These are phyloP conservation scores for Monosiga brevicollis DNA, from an alignment of 78 protist species.

Conservation along the genomic window DNA sequence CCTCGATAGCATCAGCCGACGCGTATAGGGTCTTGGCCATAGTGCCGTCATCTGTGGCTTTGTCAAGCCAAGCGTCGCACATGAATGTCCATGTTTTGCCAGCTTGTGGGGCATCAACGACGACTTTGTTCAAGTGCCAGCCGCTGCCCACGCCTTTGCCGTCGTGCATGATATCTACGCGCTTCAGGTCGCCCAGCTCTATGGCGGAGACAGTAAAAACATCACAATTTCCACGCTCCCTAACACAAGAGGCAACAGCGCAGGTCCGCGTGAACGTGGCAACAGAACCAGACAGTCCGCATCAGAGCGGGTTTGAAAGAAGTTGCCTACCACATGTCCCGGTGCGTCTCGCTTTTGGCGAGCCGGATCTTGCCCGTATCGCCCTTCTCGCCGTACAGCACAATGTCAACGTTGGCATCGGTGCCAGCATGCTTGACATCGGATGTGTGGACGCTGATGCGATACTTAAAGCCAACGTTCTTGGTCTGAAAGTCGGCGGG, in stretches of 20 bases:
- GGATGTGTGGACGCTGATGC: neutral
- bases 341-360: neutral
- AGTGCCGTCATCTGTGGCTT: neutral
- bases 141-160: neutral
- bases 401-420: neutral
- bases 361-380: neutral
- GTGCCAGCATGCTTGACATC: neutral
- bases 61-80: neutral
- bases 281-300: too few relatives aligned
- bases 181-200: neutral
- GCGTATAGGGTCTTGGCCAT: neutral
- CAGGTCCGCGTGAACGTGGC: too few relatives aligned
- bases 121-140: conserved; percentile 2
- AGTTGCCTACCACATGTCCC: neutral
- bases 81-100: neutral
- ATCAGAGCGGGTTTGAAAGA: too few relatives aligned
- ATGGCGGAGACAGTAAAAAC: neutral
- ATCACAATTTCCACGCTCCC: neutral
- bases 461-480: too few relatives aligned
- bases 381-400: conserved; percentile 8
- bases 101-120: neutral
- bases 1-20: neutral
- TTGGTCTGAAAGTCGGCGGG: too few relatives aligned
- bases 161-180: neutral
- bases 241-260: too few relatives aligned